A percentile compares a stretch with the other conserved stretches of the same genome.
Conservation (phyloP, 2,329 filamentous ascomycete species). For the Pyricularia grisea region DNA sequence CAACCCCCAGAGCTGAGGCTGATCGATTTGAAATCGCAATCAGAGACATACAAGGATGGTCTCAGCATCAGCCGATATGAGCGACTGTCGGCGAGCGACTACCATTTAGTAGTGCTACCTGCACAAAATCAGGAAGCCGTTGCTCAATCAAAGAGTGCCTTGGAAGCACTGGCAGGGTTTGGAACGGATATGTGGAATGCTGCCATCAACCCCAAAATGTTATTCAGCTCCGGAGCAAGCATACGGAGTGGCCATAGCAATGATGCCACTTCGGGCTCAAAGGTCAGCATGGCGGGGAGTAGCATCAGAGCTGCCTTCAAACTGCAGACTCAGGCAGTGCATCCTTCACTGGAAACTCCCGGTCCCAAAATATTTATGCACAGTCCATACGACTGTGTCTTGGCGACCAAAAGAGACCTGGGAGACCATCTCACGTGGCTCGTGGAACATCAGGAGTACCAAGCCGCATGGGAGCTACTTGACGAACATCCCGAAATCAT, state of each 20-base stretch:
- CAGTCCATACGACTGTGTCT: slow-evolving; percentile 92
- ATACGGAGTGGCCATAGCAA: slow-evolving; percentile 53
- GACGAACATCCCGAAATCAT: slow-evolving; percentile 77
- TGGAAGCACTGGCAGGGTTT: slow-evolving; percentile 66
- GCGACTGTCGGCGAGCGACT: slow-evolving; percentile 77
- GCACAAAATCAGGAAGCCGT: slow-evolving; percentile 58
- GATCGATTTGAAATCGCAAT: slow-evolving; percentile 79
- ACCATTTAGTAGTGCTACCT: slow-evolving; percentile 78
- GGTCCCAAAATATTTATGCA: slow-evolving; percentile 78
- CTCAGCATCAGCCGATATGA: slow-evolving; percentile 82
- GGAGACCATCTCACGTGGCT: slow-evolving; percentile 82
- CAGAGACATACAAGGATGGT: slow-evolving; percentile 79
- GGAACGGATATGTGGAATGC: slow-evolving; percentile 81
- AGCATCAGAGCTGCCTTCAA: slow-evolving; percentile 10
- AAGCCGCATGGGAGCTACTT: slow-evolving; percentile 80
- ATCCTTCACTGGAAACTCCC: slow-evolving; percentile 45
- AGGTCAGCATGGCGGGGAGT: slow-evolving; percentile 28
- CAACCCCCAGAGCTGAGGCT: slow-evolving; percentile 81
- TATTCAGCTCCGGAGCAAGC: slow-evolving; percentile 83
- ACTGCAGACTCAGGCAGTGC: slow-evolving; percentile 26
- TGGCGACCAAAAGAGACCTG: slow-evolving; percentile 80
- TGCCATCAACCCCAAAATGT: slow-evolving; percentile 73
- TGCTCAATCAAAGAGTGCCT: slow-evolving; percentile 58
- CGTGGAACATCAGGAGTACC: slow-evolving; percentile 69
- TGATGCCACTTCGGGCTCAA: slow-evolving; percentile 45